Conservation (phyloP, 1,284 basidiomycete genomes). For the Mycocalia duriaeana region DNA sequence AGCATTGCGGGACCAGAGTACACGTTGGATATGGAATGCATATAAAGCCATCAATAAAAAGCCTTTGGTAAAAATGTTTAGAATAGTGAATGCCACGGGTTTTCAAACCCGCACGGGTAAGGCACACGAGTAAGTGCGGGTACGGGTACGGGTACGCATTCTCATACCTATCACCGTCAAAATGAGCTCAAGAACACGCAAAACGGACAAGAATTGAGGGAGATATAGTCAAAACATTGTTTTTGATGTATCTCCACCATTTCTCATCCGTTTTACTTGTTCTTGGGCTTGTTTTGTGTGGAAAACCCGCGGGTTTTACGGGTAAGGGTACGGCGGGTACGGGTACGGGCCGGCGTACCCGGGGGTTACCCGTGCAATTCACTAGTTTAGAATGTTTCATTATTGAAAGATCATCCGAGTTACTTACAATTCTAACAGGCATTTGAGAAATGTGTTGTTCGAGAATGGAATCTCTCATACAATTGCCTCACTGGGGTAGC, state of each 20-base stretch:
- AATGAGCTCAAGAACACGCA: conserved; percentile 6
- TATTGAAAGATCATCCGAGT: neutral
- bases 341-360: neutral
- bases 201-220: neutral
- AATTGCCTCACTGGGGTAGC: conserved; percentile 18
- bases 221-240: neutral
- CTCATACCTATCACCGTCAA: conserved; percentile 4
- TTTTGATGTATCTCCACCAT: conserved; percentile 3
- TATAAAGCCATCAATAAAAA: conserved; percentile 14
- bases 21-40: conserved; percentile 21
- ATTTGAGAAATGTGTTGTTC: conserved; percentile 17
- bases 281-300: conserved; percentile 4
- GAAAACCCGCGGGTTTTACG: neutral
- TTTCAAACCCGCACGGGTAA: conserved; percentile 1
- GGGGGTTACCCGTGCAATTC: neutral
- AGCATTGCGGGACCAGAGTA: conserved; percentile 14
- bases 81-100: conserved; percentile 7
- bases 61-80: conserved; percentile 18
- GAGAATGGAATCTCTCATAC: conserved; percentile 25
- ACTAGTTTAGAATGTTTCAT: conserved; percentile 5
- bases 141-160: conserved; percentile 2
- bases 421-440: conserved; percentile 13
- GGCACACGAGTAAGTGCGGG: neutral
- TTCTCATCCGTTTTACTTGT: conserved; percentile 3
- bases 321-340: neutral